phyloP scores from a whole-genome alignment of 768 basidiomycete species.

The Mycena haematopus region DNA sequence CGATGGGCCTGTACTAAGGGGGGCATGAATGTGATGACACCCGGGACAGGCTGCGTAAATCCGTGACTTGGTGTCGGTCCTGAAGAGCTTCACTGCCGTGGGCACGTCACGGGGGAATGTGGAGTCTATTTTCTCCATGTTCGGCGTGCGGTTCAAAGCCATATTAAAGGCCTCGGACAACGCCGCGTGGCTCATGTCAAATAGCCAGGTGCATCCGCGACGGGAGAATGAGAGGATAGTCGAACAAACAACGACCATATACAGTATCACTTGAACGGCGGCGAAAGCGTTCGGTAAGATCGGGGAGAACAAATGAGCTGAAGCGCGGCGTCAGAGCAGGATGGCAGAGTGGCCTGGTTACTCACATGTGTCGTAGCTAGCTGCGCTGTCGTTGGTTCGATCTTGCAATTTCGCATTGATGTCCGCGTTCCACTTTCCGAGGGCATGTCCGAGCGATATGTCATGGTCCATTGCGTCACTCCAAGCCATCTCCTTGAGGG shows the following conservation, averaged over 20 bases:
- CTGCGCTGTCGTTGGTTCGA: too few species aligned
- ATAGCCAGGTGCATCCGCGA: neutral
- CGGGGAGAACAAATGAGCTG: neutral
- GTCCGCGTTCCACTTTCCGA: too few species aligned
- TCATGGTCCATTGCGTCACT: too few species aligned
- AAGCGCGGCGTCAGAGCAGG: too few species aligned
- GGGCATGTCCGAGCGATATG: too few species aligned
- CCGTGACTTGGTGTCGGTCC: neutral
- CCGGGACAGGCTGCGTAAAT: neutral
- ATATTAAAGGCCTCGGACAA: neutral
- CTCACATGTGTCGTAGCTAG: too few species aligned
- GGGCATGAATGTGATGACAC: neutral
- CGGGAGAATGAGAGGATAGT: neutral
- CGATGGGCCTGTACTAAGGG: too few species aligned
- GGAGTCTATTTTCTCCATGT: neutral
- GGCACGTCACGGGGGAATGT: neutral
- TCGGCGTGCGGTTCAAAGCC: neutral
- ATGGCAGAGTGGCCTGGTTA: too few species aligned
- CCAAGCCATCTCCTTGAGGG: too few species aligned
- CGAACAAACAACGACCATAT: neutral
- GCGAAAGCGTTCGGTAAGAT: neutral
- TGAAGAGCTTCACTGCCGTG: neutral
- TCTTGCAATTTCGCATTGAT: too few species aligned
- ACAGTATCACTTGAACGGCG: neutral
- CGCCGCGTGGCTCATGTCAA: neutral